These are phyloP conservation scores for Lagerstroemia fauriei DNA, from an alignment of 441 rosid genomes.

Conservation along the genomic window DNA sequence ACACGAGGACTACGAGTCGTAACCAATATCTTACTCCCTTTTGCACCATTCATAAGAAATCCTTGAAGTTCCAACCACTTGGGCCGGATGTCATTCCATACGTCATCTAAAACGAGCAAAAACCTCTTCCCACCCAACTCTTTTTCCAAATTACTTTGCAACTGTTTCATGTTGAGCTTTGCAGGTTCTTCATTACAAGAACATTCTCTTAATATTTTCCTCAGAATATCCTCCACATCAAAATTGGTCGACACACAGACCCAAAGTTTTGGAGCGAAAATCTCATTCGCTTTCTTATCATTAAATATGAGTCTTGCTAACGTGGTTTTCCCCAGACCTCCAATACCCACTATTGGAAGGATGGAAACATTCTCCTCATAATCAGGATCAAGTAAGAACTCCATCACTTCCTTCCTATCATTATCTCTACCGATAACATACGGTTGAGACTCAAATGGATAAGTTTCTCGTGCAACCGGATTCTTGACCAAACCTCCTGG, in stretches of 20 bases:
- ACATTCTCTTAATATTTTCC: not conserved
- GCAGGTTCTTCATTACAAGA: not conserved
- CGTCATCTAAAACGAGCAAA: conserved; percentile 27
- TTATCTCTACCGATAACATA: conserved; percentile 19
- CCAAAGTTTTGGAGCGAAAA: conserved; percentile 21
- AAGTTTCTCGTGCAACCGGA: not conserved
- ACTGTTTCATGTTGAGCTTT: not conserved
- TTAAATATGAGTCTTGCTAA: not conserved
- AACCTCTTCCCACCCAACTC: not conserved
- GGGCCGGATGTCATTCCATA: conserved; percentile 18
- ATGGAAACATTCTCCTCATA: not conserved
- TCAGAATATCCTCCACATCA: not conserved
- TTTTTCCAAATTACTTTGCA: not conserved
- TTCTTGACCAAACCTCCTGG: not conserved
- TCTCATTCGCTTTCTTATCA: not conserved
- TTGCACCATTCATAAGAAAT: conserved; percentile 4
- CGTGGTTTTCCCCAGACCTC: conserved; percentile 10
- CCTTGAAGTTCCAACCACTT: too few species aligned
- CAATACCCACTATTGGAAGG: conserved; percentile 22
- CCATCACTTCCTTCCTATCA: not conserved
- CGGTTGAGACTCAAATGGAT: not conserved
- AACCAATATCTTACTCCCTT: conserved; percentile 19
- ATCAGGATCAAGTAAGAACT: not conserved
- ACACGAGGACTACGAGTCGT: conserved; percentile 21
- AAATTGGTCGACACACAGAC: conserved; percentile 13